Percentiles rank a stretch among this genome's conserved stretches.
These are phyloP conservation scores for Sarocladium strictum DNA, from an alignment of 2,329 filamentous ascomycete genomes.

Conservation along the genomic window DNA sequence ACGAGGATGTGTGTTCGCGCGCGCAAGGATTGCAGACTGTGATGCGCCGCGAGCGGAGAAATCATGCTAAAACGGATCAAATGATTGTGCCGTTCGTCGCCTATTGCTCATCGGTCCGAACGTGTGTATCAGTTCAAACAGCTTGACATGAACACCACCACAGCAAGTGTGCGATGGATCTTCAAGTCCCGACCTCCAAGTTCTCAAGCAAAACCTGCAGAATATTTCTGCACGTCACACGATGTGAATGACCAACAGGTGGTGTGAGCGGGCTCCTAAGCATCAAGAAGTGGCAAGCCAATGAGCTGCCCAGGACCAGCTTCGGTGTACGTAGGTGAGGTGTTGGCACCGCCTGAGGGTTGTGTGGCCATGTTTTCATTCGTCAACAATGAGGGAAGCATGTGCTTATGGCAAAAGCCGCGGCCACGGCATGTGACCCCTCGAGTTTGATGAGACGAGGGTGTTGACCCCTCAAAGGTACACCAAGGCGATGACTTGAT, in stretches of 20 bases:
- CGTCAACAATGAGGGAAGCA: background rate
- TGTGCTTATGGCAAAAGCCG: background rate
- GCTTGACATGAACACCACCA: too few species aligned
- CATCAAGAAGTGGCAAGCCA: background rate
- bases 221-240: background rate
- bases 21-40: too few species aligned
- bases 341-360: background rate
- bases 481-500: background rate
- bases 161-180: too few species aligned
- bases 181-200: too few species aligned
- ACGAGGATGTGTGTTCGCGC: too few species aligned
- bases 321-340: background rate
- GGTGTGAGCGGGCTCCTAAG: background rate
- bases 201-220: background rate
- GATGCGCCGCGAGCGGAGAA: too few species aligned
- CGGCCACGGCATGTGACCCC: constrained; percentile 2
- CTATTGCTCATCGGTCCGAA: too few species aligned
- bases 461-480: background rate
- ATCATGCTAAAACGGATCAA: too few species aligned
- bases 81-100: too few species aligned
- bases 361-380: background rate
- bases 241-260: background rate
- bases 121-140: too few species aligned
- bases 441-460: background rate
- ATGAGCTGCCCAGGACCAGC: background rate